Base-by-base conservation (phyloP, 352 stramenopile genomes). In the Phytopythium litorale region DNA sequence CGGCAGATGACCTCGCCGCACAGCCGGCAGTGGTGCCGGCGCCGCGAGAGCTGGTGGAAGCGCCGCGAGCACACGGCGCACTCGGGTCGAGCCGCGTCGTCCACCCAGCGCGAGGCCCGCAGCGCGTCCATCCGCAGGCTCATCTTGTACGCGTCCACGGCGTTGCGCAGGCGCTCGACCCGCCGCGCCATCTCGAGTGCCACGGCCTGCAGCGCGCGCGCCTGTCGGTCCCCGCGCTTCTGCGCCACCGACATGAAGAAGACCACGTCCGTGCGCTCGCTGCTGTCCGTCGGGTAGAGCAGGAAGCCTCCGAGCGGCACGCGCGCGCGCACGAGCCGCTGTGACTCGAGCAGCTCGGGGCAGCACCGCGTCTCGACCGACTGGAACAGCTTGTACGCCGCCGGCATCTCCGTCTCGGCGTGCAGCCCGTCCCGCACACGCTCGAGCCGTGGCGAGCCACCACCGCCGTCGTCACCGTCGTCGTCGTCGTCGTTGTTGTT, bases 1-100 rank as follows among this genome's bases (percentile, higher is more conserved):
- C 79, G 76, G 54, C 85, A 94, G 51, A 94, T 89, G 23, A 91
- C 73, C 52, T 91, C 79, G 59, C 79, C 78, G 55, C 85, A 94
- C 15, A 90, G 61, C 5, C 80, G 81, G n/a, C 85, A 94, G 63
- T 91, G 83, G 57, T 91, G 85, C 33, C 81, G 73, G 35, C 85
- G 76, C 19, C 84, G 78, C 19, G 76, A 76, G 46, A 90, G 66
- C 49, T 84, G 78, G 43, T 89, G 73, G 62, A 94, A 94, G 19
- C 77, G 74, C 11, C 83, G 74, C 32, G 65, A 87, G 62, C 85
- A 94, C 16, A 87, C 68, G 13, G 74, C 68, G 59, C 85, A 94
- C 71, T 88, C 70, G 12, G 50, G 51, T 51, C 79, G 62, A 37
- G 83, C 71, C 0, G 67, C 72, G 54, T 92, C 89, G 43, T 72